Conservation (phyloP, 2,329 filamentous ascomycete genomes). For the Atkinsonella texensis region DNA sequence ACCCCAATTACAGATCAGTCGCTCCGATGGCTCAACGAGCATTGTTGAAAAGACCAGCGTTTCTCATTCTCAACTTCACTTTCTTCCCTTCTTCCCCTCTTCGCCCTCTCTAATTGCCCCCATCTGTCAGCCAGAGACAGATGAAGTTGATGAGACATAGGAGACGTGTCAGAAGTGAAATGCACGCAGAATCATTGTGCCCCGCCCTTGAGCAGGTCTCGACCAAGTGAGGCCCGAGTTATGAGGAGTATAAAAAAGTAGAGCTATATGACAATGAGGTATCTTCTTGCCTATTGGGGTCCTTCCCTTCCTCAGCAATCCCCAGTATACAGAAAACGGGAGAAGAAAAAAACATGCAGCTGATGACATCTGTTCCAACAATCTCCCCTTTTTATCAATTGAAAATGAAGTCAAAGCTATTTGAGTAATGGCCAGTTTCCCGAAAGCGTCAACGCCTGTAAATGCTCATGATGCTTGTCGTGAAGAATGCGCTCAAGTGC, state of each 20-base stretch:
- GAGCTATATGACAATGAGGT: not conserved
- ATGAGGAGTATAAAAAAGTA: not conserved
- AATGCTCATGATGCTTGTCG: conserved; percentile 1
- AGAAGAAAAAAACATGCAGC: not conserved
- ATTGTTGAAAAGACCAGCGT: not conserved
- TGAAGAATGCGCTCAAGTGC: not conserved
- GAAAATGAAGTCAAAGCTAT: not conserved
- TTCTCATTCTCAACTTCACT: not conserved
- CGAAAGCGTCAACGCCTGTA: conserved; percentile 5
- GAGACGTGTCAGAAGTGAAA: conserved; percentile 1
- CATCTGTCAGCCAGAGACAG: not conserved
- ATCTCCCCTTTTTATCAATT: not conserved
- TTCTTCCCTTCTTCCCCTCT: not conserved
- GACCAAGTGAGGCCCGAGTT: not conserved
- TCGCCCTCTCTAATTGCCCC: not conserved
- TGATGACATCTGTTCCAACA: not conserved
- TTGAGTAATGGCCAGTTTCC: not conserved
- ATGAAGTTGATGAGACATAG: not conserved
- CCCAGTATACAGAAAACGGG: not conserved
- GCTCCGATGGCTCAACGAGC: not conserved
- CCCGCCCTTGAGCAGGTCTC: not conserved
- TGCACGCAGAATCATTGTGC: not conserved
- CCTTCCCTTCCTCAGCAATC: not conserved
- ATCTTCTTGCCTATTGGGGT: not conserved
- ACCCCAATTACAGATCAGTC: too few species aligned